phyloP scores from a whole-genome alignment of 2,329 filamentous ascomycete species.

The Didymosphaeria variabile region DNA sequence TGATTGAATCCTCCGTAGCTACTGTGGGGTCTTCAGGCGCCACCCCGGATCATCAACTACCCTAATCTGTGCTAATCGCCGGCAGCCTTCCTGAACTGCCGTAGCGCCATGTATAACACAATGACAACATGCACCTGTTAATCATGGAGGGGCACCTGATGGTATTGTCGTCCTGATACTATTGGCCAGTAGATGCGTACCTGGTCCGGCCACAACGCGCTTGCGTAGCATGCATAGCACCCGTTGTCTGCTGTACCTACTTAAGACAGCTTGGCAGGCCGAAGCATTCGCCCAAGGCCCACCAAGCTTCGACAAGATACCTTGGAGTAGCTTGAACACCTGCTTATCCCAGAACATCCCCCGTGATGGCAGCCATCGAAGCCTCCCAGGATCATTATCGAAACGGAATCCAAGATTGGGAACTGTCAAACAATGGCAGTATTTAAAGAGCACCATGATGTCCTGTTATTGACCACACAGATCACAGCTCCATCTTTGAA shows the following conservation, averaged over 20 bases:
- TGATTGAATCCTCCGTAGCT: conserved; percentile 1
- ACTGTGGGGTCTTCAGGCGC: neutral
- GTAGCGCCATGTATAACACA: conserved; percentile 9
- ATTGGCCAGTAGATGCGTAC: conserved; percentile 3
- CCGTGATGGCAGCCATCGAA: conserved; percentile 10
- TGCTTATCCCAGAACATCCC: conserved; percentile 20
- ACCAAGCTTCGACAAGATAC: conserved; percentile 20
- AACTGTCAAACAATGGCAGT: conserved; percentile 3
- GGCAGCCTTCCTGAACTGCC: conserved; percentile 18
- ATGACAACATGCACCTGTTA: neutral
- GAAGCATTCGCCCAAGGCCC: conserved; percentile 19
- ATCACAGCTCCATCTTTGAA: neutral
- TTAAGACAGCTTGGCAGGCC: conserved; percentile 21
- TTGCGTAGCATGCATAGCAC: conserved; percentile 1
- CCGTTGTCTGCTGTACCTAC: conserved; percentile 12
- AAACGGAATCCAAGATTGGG: neutral
- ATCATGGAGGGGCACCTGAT: neutral
- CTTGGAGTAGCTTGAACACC: conserved; percentile 19
- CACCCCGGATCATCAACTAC: conserved; percentile 8
- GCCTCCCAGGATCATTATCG: neutral
- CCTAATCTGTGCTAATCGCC: conserved; percentile 15
- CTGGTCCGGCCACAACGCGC: conserved; percentile 3
- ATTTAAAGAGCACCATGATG: conserved; percentile 7
- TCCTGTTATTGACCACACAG: neutral
- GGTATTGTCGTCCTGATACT: neutral